phyloP scores from a whole-genome alignment of 495 filamentous ascomycete species.

The Penicillium desertorum region DNA sequence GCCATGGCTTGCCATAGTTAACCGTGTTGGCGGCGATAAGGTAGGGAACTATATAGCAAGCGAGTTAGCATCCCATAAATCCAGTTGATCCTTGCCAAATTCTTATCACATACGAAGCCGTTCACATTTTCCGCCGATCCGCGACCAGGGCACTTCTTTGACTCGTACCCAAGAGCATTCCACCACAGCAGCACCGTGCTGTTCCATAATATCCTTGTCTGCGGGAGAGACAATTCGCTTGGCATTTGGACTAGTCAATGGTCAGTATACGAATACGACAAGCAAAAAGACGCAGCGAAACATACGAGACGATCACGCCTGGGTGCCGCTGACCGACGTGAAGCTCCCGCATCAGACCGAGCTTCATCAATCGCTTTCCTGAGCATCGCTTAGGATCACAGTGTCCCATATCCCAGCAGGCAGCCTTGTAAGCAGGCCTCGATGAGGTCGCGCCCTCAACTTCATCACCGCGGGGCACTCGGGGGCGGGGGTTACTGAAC shows the following conservation, averaged over 20 bases:
- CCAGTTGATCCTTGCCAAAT: not conserved
- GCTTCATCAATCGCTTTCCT: slow-evolving; percentile 86
- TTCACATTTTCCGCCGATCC: slow-evolving; percentile 95
- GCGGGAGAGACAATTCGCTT: slow-evolving; percentile 79
- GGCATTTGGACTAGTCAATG: slow-evolving; percentile 68
- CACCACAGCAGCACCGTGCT: slow-evolving; percentile 90
- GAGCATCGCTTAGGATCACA: slow-evolving; percentile 98
- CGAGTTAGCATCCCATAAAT: slow-evolving; percentile 11
- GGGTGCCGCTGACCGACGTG: slow-evolving; percentile 85
- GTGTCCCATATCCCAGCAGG: slow-evolving; percentile 96
- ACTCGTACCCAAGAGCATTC: slow-evolving; percentile 96
- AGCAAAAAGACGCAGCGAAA: slow-evolving; percentile 14
- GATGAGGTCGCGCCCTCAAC: slow-evolving; percentile 31
- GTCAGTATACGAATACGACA: slow-evolving; percentile 15
- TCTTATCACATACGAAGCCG: slow-evolving; percentile 56
- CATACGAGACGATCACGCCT: slow-evolving; percentile 84
- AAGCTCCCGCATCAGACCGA: slow-evolving; percentile 91
- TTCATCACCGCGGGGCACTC: slow-evolving; percentile 45
- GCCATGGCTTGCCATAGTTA: slow-evolving; percentile 94
- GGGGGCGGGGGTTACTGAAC: slow-evolving; percentile 51
- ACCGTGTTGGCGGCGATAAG: slow-evolving; percentile 94
- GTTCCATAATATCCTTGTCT: slow-evolving; percentile 76
- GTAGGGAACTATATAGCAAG: slow-evolving; percentile 64
- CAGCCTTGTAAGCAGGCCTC: slow-evolving; percentile 77
- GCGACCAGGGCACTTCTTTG: slow-evolving; percentile 83